Percentiles rank a stretch among this genome's conserved stretches.
Conservation (phyloP, 176 grass and related monocot genomes). For the Oryza meridionalis region DNA sequence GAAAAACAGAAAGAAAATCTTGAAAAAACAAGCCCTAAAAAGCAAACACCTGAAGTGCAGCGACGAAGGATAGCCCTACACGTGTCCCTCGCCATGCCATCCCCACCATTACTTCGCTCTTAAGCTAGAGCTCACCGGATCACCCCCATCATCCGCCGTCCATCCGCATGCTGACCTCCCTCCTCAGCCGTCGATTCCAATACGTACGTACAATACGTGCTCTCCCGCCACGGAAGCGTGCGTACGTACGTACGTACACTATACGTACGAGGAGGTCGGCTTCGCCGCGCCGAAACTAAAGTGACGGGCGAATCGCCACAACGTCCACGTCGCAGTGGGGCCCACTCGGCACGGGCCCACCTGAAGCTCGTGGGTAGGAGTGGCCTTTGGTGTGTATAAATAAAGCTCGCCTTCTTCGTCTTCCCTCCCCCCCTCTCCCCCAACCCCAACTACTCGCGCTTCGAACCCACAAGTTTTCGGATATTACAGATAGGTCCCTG, state of each 20-base stretch:
- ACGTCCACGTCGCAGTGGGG: not conserved
- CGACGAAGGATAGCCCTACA: not conserved
- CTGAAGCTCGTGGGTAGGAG: not conserved
- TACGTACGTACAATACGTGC: too few relatives aligned
- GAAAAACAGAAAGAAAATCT: not conserved
- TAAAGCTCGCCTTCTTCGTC: not conserved
- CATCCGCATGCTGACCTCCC: not conserved
- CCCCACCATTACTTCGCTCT: slow-evolving; percentile 43
- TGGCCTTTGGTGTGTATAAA: slow-evolving; percentile 33
- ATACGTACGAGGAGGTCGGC: not conserved
- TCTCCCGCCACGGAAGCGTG: not conserved
- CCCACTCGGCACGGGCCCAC: not conserved
- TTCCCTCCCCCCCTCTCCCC: slow-evolving; percentile 21
- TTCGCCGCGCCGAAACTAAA: not conserved
- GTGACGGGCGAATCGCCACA: not conserved
- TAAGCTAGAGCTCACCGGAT: slow-evolving; percentile 17
- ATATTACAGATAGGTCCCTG: not conserved
- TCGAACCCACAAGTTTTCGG: not conserved
- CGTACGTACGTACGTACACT: not conserved
- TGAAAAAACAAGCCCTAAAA: too few relatives aligned
- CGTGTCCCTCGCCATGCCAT: slow-evolving; percentile 20
- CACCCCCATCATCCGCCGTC: not conserved
- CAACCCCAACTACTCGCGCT: not conserved
- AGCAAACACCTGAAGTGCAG: not conserved
- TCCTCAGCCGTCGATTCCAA: not conserved